Evolutionary conservation across 2,329 filamentous ascomycete genomes (phyloP), one percentile per base, ranked within the genome.

Genomic region (Huntiella savannae): DNA sequence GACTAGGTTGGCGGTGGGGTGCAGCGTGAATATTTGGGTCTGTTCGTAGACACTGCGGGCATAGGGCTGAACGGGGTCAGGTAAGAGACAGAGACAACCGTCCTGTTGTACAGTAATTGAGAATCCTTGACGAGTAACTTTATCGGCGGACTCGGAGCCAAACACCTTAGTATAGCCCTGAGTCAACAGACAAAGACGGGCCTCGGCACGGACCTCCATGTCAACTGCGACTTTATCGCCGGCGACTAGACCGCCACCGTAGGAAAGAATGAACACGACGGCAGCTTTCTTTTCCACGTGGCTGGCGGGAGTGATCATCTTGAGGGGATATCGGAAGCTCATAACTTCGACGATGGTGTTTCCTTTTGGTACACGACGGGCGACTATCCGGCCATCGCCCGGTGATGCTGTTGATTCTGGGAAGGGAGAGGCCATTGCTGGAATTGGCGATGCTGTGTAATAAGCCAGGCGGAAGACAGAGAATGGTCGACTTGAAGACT

Each of bases 151-250:
- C 41, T 73, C 60, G 1, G 85, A 82, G 58, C 91, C 93, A 71
- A 94, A 96, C 55, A 98, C 77, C 64, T 96, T 98, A 50, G 91
- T 96, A 62, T 86, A 85, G 45, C 88, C 88, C 65, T 79, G 75
- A 1, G 75, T 79, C 50, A 74, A 72, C 33, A 79, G 63, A 54
- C 69, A 75, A 46, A 95, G 71, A 50, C 76, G 78, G 4, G 84
- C 79, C 2, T 65, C 62, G 2, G 68, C 54, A 8, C 74, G 72
- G 41, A 94, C 67, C 7, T 71, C 69, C 51, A 94, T 71, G 15
- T 68, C 66, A 19, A 98, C 72, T 55, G 79, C 68, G 59, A 96
- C 79, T 52, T 73, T 68, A 60, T 98, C 91, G 37, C 87, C 86
- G 10, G 81, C 83, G 1, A 98, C 82, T 11, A 98, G 74, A 2